Conservation (phyloP, 2,329 filamentous ascomycete genomes). For the Penicillium sp. region DNA sequence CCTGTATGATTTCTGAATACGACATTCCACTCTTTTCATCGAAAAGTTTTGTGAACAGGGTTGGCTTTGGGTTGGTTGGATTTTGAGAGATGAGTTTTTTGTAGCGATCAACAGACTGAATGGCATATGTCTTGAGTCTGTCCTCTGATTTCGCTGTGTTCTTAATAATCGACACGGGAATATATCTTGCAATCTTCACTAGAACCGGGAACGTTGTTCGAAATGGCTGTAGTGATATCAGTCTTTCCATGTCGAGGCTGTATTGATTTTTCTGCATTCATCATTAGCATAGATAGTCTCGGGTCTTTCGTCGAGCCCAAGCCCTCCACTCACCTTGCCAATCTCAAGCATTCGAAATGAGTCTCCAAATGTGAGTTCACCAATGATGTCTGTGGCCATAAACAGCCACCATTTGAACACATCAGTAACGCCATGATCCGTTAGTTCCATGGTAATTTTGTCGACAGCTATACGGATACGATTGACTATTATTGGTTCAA, state of each 20-base stretch:
- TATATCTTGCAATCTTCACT: constrained; percentile 17
- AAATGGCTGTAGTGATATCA: constrained; percentile 19
- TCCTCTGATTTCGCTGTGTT: constrained; percentile 18
- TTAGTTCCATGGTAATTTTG: constrained; percentile 49
- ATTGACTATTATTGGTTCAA: constrained; percentile 44
- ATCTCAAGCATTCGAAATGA: constrained; percentile 55
- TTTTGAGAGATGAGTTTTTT: constrained; percentile 18
- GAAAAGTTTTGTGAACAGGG: constrained; percentile 31
- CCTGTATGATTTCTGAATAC: constrained; percentile 39
- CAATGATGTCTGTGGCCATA: constrained; percentile 57
- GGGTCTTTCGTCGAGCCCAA: not conserved
- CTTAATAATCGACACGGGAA: constrained; percentile 29
- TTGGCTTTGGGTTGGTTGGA: constrained; percentile 21
- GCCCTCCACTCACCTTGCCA: constrained; percentile 42
- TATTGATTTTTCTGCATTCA: constrained; percentile 45
- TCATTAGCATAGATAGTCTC: not conserved
- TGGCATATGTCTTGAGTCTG: constrained; percentile 26
- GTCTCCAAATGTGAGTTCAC: constrained; percentile 56
- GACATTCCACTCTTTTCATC: constrained; percentile 28
- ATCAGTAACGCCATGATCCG: constrained; percentile 42
- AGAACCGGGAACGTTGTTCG: constrained; percentile 28
- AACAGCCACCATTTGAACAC: constrained; percentile 57
- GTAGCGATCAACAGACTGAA: constrained; percentile 28
- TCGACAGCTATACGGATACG: constrained; percentile 44
- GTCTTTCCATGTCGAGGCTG: constrained; percentile 37